phyloP scores from a whole-genome alignment of 83 land plant genomes.

The Picea engelmannii region DNA sequence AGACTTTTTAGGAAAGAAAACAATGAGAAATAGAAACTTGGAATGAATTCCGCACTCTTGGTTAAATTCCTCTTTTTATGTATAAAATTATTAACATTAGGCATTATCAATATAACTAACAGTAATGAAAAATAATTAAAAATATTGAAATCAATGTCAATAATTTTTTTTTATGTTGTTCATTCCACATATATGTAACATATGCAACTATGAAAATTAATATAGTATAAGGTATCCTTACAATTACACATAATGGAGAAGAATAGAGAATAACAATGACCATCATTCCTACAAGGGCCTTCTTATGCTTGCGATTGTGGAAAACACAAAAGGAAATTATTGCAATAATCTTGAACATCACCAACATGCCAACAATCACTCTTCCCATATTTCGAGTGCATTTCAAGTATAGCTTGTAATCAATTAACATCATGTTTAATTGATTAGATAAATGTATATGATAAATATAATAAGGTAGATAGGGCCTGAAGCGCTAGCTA shows the following conservation, averaged over 20 bases:
- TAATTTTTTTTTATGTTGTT: no score
- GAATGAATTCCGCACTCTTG: not conserved
- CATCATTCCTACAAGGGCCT: constrained; percentile 27
- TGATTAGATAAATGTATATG: no score
- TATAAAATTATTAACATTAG: no score
- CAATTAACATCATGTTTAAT: no score
- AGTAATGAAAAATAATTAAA: no score
- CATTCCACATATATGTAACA: no score
- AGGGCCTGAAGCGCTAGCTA: no score
- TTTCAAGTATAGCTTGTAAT: no score
- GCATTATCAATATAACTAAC: no score
- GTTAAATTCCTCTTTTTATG: not conserved
- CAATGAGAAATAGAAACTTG: not conserved
- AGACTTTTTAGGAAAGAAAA: not conserved
- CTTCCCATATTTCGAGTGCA: constrained; percentile 5
- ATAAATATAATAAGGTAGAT: no score
- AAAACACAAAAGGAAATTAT: constrained; percentile 25
- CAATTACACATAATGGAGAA: constrained; percentile 50
- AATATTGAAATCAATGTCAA: no score
- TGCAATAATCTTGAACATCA: constrained; percentile 20
- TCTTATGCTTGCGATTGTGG: constrained; percentile 40
- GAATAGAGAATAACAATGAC: constrained; percentile 44
- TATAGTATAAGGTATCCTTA: constrained; percentile 12
- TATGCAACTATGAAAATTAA: no score
- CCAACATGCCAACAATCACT: not conserved